Conservation (phyloP, 306 rosid genomes). For the Alnus glutinosa region DNA sequence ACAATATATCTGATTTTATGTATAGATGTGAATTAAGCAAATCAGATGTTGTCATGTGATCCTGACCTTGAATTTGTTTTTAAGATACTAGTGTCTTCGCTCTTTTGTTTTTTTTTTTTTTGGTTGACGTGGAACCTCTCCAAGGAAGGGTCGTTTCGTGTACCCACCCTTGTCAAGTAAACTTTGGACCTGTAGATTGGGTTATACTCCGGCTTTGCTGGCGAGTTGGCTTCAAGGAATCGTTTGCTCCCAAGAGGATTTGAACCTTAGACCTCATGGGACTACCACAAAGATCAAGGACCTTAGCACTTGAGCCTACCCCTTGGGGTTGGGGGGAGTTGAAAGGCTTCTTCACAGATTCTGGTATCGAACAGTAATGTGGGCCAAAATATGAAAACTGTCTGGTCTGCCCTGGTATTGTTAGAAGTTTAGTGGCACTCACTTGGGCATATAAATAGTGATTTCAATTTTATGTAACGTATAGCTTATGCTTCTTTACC, state of each 20-base stretch:
- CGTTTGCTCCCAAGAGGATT: too few species aligned
- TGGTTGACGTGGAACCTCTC: too few species aligned
- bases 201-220: too few species aligned
- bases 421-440: not conserved
- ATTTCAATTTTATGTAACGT: slow-evolving; percentile 10
- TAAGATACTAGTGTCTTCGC: not conserved
- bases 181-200: too few species aligned
- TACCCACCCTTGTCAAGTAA: too few species aligned
- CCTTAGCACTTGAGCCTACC: too few species aligned
- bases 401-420: not conserved
- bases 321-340: not conserved
- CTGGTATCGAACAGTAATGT: slow-evolving; percentile 5
- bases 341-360: not conserved
- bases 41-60: not conserved
- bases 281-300: too few species aligned
- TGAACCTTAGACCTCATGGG: too few species aligned
- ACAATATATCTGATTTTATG: not conserved
- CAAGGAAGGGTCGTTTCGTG: too few species aligned
- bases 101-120: not conserved
- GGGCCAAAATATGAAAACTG: slow-evolving; percentile 4
- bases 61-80: not conserved
- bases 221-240: too few species aligned
- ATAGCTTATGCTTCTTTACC: not conserved
- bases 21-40: not conserved
- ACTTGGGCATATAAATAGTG: slow-evolving; percentile 6